Base-by-base conservation (phyloP, 1,284 basidiomycete species). In the Puccinia coronata region DNA sequence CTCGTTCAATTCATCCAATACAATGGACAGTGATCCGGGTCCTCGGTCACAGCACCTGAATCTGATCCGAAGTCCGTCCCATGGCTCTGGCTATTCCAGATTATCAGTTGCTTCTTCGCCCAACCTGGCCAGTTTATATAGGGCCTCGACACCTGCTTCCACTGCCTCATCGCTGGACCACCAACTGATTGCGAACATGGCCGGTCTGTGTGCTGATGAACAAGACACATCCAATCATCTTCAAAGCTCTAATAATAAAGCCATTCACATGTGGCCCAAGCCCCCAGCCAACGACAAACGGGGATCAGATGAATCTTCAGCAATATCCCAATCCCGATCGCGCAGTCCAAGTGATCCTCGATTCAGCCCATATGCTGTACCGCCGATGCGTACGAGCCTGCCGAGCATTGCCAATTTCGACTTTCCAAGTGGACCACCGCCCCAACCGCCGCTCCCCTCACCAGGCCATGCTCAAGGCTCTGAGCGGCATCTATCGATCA, bases 31-130 rank as follows among this genome's bases (percentile, higher is more conserved):
- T 41, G 79, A 81, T 65, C 79, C 79, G 25, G 79, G 79, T 28
- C 79, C 79, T 73, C 51, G 79, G 41, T 70, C 67, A 25, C 67
- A 59, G 28, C 67, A 80, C 55, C 31, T 81, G 9, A 49, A 70
- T 39, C 41, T 81, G 0, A 36, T 65, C 51, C 79, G 79, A 63
- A 74, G 79, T 55, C 71, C 79, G 20, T 81, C 79, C 0, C 57
- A 61, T 57, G 79, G 79, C 25, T 81, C 79, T 65, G 71, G 70
- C 25, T 81, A 63, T 67, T 67, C 79, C 8, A 70, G 79, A 55
- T 61, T 81, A 61, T 81, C 79, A 36, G 71, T 81, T 11, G 79
- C 79, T 51, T 81, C 79, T n/a, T 81, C 79, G 34, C 79, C 79
- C 23, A 81, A 81, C 39, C 59, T 81, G 20, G 79, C 79, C 41